Percentiles rank a stretch among this genome's conserved stretches.
Conservation (phyloP, 352 stramenopile species). For the Phytophthora parvispora region DNA sequence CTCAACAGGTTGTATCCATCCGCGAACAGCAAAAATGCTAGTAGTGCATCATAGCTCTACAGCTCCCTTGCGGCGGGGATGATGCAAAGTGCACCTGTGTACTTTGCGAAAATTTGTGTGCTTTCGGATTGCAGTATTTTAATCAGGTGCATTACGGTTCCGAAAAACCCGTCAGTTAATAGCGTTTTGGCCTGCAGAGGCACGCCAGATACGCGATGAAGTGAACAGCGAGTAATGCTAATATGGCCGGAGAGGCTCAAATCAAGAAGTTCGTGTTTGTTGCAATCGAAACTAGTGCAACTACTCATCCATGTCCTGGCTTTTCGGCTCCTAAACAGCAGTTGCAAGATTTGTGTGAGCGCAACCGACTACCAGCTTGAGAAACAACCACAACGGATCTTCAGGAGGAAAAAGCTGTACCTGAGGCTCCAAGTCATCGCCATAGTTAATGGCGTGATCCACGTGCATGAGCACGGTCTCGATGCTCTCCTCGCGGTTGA, state of each 20-base stretch:
- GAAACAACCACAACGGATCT: not conserved
- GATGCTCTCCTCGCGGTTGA: constrained; percentile 97
- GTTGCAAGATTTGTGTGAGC: not conserved
- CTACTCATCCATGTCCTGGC: constrained; percentile 60
- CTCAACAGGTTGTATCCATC: not conserved
- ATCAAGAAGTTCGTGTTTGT: constrained; percentile 14
- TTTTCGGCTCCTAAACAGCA: constrained; percentile 70
- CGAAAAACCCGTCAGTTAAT: not conserved
- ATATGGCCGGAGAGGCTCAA: constrained; percentile 3
- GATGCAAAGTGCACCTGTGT: not conserved
- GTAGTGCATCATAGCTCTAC: too few relatives aligned
- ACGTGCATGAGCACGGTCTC: constrained; percentile 96
- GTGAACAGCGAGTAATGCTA: not conserved
- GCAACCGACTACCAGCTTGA: not conserved
- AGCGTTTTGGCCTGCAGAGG: not conserved
- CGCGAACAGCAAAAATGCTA: too few relatives aligned
- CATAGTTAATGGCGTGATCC: constrained; percentile 98
- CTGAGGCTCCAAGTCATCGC: constrained; percentile 95
- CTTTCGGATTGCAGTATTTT: not conserved
- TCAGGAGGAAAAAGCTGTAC: constrained; percentile 27
- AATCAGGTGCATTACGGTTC: not conserved
- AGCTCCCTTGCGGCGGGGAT: too few relatives aligned
- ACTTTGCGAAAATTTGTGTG: not conserved
- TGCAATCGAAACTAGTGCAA: constrained; percentile 10
- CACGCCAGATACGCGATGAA: constrained; percentile 12